These are phyloP conservation scores for Phialophora verrucosa DNA, from an alignment of 2,329 filamentous ascomycete genomes.

Conservation along the genomic window DNA sequence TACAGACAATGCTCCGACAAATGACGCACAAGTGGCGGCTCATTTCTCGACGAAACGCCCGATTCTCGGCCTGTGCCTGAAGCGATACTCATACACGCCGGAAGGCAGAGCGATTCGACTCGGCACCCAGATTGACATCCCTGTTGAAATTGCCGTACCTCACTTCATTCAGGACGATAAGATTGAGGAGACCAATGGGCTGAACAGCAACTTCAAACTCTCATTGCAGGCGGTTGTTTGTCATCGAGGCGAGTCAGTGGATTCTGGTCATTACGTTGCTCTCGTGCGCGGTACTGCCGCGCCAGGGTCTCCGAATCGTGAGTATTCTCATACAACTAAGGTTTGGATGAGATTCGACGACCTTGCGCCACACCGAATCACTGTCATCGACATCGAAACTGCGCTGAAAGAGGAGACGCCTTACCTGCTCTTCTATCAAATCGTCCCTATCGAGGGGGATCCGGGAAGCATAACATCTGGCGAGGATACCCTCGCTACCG, in stretches of 20 bases:
- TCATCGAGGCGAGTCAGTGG: slow-evolving; percentile 81
- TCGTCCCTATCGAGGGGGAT: slow-evolving; percentile 81
- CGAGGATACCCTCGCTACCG: slow-evolving; percentile 43
- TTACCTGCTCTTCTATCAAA: slow-evolving; percentile 94
- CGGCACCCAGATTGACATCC: slow-evolving; percentile 88
- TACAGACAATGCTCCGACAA: slow-evolving; percentile 67
- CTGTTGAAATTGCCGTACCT: slow-evolving; percentile 78
- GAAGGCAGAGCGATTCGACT: slow-evolving; percentile 72
- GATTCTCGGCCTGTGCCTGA: slow-evolving; percentile 89
- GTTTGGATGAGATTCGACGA: slow-evolving; percentile 95
- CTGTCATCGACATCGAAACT: slow-evolving; percentile 75
- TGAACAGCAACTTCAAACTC: slow-evolving; percentile 90
- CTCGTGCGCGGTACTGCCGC: slow-evolving; percentile 75
- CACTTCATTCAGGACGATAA: slow-evolving; percentile 87
- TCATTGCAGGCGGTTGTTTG: slow-evolving; percentile 91
- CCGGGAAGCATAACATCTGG: slow-evolving; percentile 45
- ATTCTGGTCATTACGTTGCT: slow-evolving; percentile 90
- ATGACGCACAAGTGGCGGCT: slow-evolving; percentile 81
- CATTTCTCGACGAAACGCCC: slow-evolving; percentile 84
- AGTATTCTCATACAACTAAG: slow-evolving; percentile 64
- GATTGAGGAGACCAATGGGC: slow-evolving; percentile 66
- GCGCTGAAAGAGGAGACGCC: slow-evolving; percentile 86
- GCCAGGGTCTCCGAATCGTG: slow-evolving; percentile 41
- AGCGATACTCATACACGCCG: slow-evolving; percentile 79
- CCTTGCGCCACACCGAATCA: slow-evolving; percentile 73